phyloP scores from a whole-genome alignment of 148 eudicot species.

The Rhododendron williamsianum region DNA sequence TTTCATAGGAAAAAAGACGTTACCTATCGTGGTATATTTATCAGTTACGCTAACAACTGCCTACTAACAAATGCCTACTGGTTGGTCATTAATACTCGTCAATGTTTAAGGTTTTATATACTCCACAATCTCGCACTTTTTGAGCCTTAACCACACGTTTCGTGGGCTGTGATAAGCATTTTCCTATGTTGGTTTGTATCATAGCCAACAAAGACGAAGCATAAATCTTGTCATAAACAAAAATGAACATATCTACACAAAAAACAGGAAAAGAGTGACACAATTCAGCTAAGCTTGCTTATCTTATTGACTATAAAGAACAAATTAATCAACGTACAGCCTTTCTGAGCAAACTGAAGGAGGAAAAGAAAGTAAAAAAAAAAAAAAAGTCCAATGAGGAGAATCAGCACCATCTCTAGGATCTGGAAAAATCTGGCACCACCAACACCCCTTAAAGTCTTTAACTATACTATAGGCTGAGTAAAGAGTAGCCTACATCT shows the following conservation, averaged over 20 bases:
- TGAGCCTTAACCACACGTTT: no score
- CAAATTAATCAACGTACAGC: slow-evolving; percentile 10
- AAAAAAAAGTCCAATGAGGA: not conserved
- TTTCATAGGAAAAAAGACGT: no score
- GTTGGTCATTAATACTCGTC: no score
- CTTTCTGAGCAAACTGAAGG: not conserved
- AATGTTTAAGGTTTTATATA: no score
- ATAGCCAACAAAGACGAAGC: not conserved
- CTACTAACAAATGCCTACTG: no score
- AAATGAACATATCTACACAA: not conserved
- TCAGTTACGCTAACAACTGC: no score
- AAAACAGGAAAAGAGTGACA: not conserved
- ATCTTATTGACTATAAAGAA: slow-evolving; percentile 4
- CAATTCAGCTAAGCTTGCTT: not conserved
- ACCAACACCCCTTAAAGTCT: slow-evolving; percentile 6
- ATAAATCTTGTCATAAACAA: not conserved
- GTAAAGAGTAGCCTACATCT: slow-evolving; percentile 18
- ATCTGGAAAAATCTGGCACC: not conserved
- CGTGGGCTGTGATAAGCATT: no score
- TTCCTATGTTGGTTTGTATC: not conserved
- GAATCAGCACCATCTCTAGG: slow-evolving; percentile 2
- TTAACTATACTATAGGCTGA: slow-evolving; percentile 7
- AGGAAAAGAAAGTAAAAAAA: not conserved
- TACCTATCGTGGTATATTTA: no score
- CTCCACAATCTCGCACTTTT: no score